Evolutionary conservation across 164 flowering plant species (phyloP), one percentile per base, ranked within the genome.

Genomic region (Piper betle): DNA sequence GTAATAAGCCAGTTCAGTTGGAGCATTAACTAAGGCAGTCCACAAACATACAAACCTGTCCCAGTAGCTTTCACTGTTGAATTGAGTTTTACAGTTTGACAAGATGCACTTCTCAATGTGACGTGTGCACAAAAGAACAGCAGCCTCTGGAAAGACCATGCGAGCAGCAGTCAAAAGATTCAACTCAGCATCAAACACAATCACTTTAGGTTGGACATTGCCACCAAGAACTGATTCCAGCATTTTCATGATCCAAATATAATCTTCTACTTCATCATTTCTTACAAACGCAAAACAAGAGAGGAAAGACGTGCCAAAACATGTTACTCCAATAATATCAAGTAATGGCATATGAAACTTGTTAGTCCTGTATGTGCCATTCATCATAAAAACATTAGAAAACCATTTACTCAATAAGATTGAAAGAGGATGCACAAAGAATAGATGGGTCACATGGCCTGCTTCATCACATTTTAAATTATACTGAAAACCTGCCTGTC

Each of bases 401-500:
- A 9, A 60, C 10, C 58, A 59, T 39, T 42, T 66, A 19, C 57
- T 53, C 66, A 61, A 20, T n/a, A 37, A 16, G 25, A 68, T 57
- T 12, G 57, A 68, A 55, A 25, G 46, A 18, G 70, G 70, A 38
- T 68, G 70, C 11, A 58, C 56, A 62, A 62, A 56, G 39, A 68
- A 62, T 3, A 68, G 43, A 57, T 62, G 70, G 2, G 70, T 62
- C 52, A 62, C 41, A 37, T 15, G 37, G 25, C 62, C 66, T 41
- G 56, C 55, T 42, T 50, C 52, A 57, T 68, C 70, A 25, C 55
- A 42, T 17, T 48, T 6, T 15, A 61, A 11, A 33, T 62, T 50
- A 46, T 46, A 66, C 13, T 18, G 53, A 15, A 66, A 66, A 37
- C 63, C 63, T 10, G 16, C 64, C 8, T 67, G 41, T 40, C 38